These are phyloP conservation scores for Calonectria honghensis DNA, from an alignment of 2,329 filamentous ascomycete genomes.

Conservation along the genomic window DNA sequence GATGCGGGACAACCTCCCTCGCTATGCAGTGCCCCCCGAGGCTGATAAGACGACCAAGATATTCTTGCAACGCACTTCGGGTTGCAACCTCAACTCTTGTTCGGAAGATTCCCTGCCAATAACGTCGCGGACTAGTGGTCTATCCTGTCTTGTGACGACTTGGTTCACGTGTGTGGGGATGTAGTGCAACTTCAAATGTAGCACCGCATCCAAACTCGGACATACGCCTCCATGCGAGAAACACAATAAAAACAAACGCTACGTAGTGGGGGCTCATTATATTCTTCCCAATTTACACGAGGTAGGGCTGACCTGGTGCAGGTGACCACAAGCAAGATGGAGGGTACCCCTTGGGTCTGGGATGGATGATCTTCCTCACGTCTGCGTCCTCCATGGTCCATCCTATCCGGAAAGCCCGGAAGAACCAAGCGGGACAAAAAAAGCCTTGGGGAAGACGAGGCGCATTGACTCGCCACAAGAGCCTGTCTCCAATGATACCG, in stretches of 20 bases:
- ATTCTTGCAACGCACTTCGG: not conserved
- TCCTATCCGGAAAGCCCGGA: slow-evolving; percentile 36
- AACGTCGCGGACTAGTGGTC: not conserved
- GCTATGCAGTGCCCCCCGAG: not conserved
- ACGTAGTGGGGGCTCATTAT: slow-evolving; percentile 29
- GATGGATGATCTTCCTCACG: slow-evolving; percentile 16
- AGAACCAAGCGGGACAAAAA: not conserved
- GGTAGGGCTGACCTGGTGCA: slow-evolving; percentile 37
- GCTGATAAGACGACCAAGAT: not conserved
- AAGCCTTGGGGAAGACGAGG: not conserved
- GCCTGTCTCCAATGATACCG: slow-evolving; percentile 3
- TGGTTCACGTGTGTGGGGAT: slow-evolving; percentile 27
- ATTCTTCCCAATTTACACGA: slow-evolving; percentile 16
- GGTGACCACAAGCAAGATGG: slow-evolving; percentile 29
- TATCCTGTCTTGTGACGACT: slow-evolving; percentile 30
- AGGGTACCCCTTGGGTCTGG: slow-evolving; percentile 4
- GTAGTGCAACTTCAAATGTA: slow-evolving; percentile 24
- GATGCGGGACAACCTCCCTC: slow-evolving; percentile 26
- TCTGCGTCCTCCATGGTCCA: slow-evolving; percentile 9
- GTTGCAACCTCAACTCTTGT: slow-evolving; percentile 14
- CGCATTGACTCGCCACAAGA: slow-evolving; percentile 5
- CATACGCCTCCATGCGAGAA: slow-evolving; percentile 19
- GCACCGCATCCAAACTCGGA: slow-evolving; percentile 1
- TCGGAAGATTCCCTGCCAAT: slow-evolving; percentile 10
- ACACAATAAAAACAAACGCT: slow-evolving; percentile 6